A percentile compares a stretch with the other conserved stretches of the same genome.
Evolutionary conservation across 176 grass and related monocot species (phyloP).

Genomic region (Pontederia crassipes): DNA sequence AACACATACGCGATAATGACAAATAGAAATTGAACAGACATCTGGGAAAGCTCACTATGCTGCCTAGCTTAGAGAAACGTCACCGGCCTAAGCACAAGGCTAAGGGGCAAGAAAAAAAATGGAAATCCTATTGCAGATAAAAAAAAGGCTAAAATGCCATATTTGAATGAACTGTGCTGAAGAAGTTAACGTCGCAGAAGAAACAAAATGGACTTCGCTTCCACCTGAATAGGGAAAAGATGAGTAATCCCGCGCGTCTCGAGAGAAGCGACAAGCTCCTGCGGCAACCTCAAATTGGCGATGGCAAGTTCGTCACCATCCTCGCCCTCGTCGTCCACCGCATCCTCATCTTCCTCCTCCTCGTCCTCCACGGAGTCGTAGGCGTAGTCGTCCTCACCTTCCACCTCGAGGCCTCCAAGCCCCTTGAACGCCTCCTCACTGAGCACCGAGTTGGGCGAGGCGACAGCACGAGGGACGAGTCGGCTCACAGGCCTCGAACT

Average conservation of each 20-base stretch:
- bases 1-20: neutral
- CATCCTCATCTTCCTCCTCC: slow-evolving; percentile 27
- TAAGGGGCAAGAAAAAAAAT: too few species aligned
- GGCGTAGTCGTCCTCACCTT: slow-evolving; percentile 14
- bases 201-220: neutral
- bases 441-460: slow-evolving; percentile 66
- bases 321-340: slow-evolving; percentile 14
- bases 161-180: neutral
- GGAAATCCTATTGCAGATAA: too few species aligned
- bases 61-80: too few species aligned
- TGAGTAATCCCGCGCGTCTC: slow-evolving; percentile 82
- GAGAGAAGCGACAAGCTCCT: slow-evolving; percentile 56
- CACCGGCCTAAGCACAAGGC: too few species aligned
- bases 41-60: neutral
- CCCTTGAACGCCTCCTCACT: slow-evolving; percentile 96
- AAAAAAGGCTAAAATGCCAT: too few species aligned
- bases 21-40: neutral
- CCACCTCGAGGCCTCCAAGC: slow-evolving; percentile 24
- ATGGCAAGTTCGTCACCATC: slow-evolving; percentile 68
- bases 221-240: slow-evolving; percentile 93
- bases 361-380: slow-evolving; percentile 12
- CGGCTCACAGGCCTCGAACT: neutral
- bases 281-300: slow-evolving; percentile 53
- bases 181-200: neutral
- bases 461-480: slow-evolving; percentile 41